Evolutionary conservation across 768 basidiomycete species (phyloP), one percentile per base, ranked within the genome.

Genomic region (Leccinum incarnatum): DNA sequence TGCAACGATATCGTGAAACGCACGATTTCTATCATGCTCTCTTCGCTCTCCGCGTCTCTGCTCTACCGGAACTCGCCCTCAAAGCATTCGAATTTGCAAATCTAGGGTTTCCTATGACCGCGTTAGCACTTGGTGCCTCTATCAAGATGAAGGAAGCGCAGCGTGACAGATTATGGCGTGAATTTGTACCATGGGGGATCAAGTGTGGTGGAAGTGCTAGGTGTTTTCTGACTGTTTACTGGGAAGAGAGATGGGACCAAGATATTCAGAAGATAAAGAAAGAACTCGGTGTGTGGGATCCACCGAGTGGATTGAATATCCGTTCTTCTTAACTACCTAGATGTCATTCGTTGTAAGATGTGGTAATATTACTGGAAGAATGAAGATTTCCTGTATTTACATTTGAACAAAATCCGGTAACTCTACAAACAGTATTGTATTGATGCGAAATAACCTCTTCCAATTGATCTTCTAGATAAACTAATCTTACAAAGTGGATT

Each of bases 11-110:
- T 72, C 88, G 96, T 25, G 95, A 99, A 76, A 96, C 91, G 62
- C 97, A 99, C 74, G 96, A 99, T 75, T 89, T 98, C 65, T 97
- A 98, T 70, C 97, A 99, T 69, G 92, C 91, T 67, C 82, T 98
- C 60, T 87, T 86, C 76, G 85, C 85, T 65, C 81, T 98, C 9
- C 95, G 94, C 0, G 93, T 98, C 58, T 88, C 87, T 60, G 89
- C 96, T 67, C 84, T 90, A 57, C 92, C 89, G 50, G 97, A 99
- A 71, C 81, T 99, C 30, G 93, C 94, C 1, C 83, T 98, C 72
- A 99, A 99, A 70, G 88, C 85, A 65, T 94, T 98, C 67, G 97
- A 98, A 73, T 89, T 95, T 58, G 83, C 91, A 29, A 98, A 99
- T 74, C 81, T 97, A 65, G 87, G 89, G 14, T 81, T 98, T 2